Evolutionary conservation across 805 yeast species (phyloP).

Genomic region (Pichia pseudocactophila): DNA sequence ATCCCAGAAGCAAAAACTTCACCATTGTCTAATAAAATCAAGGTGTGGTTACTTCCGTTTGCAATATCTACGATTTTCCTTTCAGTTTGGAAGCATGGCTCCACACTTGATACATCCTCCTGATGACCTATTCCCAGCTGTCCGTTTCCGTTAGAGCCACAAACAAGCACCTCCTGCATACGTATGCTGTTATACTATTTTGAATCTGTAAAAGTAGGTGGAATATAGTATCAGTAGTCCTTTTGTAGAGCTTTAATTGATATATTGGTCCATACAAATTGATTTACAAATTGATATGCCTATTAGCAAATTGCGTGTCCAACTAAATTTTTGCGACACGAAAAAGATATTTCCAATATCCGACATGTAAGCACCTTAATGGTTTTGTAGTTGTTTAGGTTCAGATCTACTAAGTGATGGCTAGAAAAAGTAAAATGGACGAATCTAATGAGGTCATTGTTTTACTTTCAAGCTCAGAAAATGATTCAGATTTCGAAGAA

Average conservation of each 20-base stretch:
- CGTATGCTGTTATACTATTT: no score
- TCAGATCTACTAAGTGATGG: no score
- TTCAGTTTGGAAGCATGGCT: not conserved
- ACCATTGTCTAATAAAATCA: conserved; percentile 48
- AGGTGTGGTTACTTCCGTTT: conserved; percentile 86
- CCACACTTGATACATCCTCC: conserved; percentile 37
- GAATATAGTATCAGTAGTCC: no score
- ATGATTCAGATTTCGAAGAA: not conserved
- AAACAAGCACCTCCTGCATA: conserved; percentile 25
- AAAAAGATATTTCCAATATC: no score
- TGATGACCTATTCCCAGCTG: conserved; percentile 60
- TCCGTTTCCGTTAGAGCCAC: conserved; percentile 79
- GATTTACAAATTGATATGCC: no score
- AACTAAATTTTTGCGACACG: conserved; percentile 2
- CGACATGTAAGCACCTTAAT: not conserved
- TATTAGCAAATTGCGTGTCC: no score
- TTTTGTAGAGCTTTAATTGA: no score
- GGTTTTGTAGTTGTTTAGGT: no score
- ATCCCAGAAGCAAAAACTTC: conserved; percentile 47
- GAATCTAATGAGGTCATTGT: conserved; percentile 3
- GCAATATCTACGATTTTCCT: conserved; percentile 29
- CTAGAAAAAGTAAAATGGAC: not conserved
- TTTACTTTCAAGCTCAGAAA: conserved; percentile 5
- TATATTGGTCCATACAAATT: no score
- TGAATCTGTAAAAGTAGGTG: no score